Base-by-base conservation (phyloP, 2,329 filamentous ascomycete genomes). In the Phialophora expanda region DNA sequence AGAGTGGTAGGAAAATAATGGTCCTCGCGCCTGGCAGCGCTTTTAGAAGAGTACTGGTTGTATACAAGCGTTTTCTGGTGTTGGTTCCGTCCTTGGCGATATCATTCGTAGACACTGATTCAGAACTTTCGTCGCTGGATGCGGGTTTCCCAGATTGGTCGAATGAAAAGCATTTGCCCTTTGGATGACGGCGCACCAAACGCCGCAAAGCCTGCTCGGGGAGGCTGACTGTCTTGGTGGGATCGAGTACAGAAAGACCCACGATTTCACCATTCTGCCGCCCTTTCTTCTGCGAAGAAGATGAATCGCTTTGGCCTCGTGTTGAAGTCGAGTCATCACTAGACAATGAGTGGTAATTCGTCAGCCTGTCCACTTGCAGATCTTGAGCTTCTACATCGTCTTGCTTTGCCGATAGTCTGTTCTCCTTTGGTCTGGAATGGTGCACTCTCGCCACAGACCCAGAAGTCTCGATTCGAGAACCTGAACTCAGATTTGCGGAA, bases 131-230 rank as follows among this genome's bases (percentile, higher is more conserved):
- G 87, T 93, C 72, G 87, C 90, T 72, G 93, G 95, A 62, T 93
- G 90, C 2, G 80, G 83, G 62, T 83, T 97, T 68, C 87, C 83
- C 65, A 97, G 97, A 76, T 85, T 97, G 30, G 93, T 92, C 55
- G 94, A 91, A 80, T 93, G 93, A 73, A 87, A 86, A 77, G 88
- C 84, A 76, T 56, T 79, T 79, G 0, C 83, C 84, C 8, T 75
- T 72, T 0, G 82, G 82, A 63, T 85, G 81, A 0, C 78, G 75
- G 12, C 77, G 77, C 0, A 84, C 71, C 5, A 85, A 76, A 1
- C 74, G 74, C 0, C 75, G 72, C 1, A 85, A 73, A 14, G 82
- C 77, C 4, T 68, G 74, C 57, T 82, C 78, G 0, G 79, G 75
- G 0, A 84, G 64, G 1, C 70, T 69, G 9, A 72, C 65, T 4